Percentiles rank a stretch among this genome's conserved stretches.
phyloP scores from a whole-genome alignment of 306 rosid genomes.

The Rubus parviflorus region DNA sequence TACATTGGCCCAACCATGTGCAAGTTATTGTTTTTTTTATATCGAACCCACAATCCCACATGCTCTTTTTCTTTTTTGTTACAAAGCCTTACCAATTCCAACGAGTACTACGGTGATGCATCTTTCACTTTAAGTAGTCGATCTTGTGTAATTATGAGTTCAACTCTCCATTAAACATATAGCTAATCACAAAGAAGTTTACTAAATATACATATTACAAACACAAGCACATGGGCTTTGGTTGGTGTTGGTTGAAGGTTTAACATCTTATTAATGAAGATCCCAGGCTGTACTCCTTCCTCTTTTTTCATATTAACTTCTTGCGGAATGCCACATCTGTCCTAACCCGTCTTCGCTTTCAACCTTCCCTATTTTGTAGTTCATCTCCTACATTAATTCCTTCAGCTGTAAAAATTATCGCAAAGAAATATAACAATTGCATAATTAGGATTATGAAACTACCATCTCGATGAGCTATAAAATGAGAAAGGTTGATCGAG shows the following conservation, averaged over 20 bases:
- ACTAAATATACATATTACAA: conserved; percentile 2
- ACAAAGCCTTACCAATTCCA: not conserved
- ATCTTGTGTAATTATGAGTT: not conserved
- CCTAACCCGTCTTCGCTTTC: not conserved
- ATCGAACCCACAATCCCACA: conserved; percentile 10
- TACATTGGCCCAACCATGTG: not conserved
- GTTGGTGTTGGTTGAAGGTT: conserved; percentile 9
- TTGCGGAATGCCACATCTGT: not conserved
- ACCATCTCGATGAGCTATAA: no score
- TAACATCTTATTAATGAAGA: conserved; percentile 4
- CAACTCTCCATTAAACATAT: not conserved
- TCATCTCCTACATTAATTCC: not conserved
- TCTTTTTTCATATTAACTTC: not conserved
- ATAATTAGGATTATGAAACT: no score
- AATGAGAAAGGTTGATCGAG: not conserved
- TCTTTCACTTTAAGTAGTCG: not conserved
- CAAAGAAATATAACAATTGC: no score
- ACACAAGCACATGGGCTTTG: conserved; percentile 3
- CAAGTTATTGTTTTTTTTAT: not conserved
- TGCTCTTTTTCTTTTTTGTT: not conserved
- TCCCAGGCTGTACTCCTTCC: not conserved
- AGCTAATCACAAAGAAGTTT: not conserved
- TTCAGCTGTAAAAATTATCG: no score
- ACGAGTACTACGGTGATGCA: not conserved
- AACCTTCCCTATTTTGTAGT: not conserved